Evolutionary conservation across 352 stramenopile species (phyloP).

Genomic region (Phytophthora litchii): DNA sequence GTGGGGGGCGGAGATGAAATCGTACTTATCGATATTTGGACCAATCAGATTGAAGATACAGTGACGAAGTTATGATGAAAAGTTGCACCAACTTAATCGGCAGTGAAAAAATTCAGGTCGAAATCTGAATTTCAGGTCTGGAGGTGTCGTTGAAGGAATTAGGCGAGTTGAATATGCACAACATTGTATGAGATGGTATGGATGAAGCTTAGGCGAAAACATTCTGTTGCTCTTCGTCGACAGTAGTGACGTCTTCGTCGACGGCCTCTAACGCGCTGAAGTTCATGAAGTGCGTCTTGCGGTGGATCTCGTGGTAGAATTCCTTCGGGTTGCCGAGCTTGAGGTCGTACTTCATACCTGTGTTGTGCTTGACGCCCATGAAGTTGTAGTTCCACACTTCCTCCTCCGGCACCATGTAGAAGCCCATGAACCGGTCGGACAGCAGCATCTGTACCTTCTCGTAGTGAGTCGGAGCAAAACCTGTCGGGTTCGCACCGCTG

Average conservation of each 20-base stretch:
- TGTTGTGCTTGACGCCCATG: constrained; percentile 98
- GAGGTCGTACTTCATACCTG: constrained; percentile 97
- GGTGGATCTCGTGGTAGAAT: constrained; percentile 99
- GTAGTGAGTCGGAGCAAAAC: constrained; percentile 97
- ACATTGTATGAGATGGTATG: background rate
- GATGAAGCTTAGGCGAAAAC: constrained; percentile 64
- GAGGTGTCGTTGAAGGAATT: too few relatives aligned
- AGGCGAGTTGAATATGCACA: too few relatives aligned
- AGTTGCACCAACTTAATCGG: too few relatives aligned
- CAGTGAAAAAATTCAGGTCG: too few relatives aligned
- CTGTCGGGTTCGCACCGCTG: constrained; percentile 92
- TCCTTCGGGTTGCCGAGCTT: constrained; percentile 98
- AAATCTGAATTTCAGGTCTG: too few relatives aligned
- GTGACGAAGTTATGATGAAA: constrained; percentile 5
- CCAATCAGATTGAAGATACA: constrained; percentile 8
- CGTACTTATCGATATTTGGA: constrained; percentile 8
- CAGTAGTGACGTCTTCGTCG: constrained; percentile 85
- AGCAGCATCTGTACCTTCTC: constrained; percentile 99
- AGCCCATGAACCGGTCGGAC: constrained; percentile 98
- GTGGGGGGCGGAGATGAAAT: constrained; percentile 11
- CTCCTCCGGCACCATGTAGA: constrained; percentile 99
- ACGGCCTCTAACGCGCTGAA: constrained; percentile 97
- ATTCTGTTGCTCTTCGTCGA: constrained; percentile 93
- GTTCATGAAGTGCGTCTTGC: constrained; percentile 99
- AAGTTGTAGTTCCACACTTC: constrained; percentile 99